These are phyloP conservation scores for Geotrichum macrosporum DNA, from an alignment of 1,139 yeast genomes.

Conservation along the genomic window DNA sequence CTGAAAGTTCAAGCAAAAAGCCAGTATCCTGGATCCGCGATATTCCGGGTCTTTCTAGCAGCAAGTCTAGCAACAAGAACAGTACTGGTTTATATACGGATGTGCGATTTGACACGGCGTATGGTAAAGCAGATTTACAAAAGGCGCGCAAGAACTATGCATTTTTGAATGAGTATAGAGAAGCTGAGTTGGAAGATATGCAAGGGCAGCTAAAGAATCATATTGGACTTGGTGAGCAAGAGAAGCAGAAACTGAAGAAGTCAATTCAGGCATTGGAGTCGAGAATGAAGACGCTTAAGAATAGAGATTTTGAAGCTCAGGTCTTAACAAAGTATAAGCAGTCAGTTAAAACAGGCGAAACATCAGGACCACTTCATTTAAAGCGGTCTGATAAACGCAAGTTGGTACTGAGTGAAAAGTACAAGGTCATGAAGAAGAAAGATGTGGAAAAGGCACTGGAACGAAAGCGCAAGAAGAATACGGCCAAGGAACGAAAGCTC, in stretches of 20 bases:
- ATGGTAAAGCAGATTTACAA: constrained; percentile 72
- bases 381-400: constrained; percentile 77
- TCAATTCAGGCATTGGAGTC: constrained; percentile 56
- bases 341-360: constrained; percentile 45
- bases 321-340: constrained; percentile 53
- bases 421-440: constrained; percentile 72
- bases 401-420: constrained; percentile 82
- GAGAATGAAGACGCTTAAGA: constrained; percentile 68
- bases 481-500: constrained; percentile 84
- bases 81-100: constrained; percentile 53
- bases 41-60: constrained; percentile 66
- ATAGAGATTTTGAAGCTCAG: constrained; percentile 67
- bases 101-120: constrained; percentile 83
- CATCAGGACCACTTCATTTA: constrained; percentile 56
- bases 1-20: constrained; percentile 63
- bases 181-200: constrained; percentile 57
- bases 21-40: constrained; percentile 69
- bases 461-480: constrained; percentile 86
- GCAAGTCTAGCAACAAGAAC: constrained; percentile 8
- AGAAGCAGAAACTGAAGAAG: constrained; percentile 52
- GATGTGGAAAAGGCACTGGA: constrained; percentile 89
- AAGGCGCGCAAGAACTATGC: constrained; percentile 68
- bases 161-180: constrained; percentile 80
- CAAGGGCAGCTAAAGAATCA: constrained; percentile 45
- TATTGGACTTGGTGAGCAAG: constrained; percentile 42